Conservation (phyloP, 306 rosid genomes). For the Cicer cuneatum region DNA sequence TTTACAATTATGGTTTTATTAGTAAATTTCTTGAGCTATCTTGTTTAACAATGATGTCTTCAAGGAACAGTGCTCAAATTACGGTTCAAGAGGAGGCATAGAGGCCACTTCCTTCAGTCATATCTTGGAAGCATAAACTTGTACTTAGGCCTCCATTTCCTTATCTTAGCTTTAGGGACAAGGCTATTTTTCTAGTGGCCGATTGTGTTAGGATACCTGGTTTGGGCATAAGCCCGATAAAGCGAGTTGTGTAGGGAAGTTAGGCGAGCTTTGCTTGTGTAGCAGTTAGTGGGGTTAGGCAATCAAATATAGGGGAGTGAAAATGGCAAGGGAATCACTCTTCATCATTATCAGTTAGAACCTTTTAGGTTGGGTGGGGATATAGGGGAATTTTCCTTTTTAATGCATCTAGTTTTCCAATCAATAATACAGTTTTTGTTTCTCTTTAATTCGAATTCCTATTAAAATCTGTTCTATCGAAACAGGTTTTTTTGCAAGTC, state of each 20-base stretch:
- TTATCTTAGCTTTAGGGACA: neutral
- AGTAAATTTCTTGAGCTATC: neutral
- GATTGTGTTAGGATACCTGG: neutral
- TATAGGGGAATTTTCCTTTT: no score
- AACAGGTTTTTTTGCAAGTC: conserved; percentile 12
- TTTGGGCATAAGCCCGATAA: neutral
- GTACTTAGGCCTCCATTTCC: neutral
- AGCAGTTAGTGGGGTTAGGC: neutral
- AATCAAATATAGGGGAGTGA: neutral
- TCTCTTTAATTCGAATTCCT: no score
- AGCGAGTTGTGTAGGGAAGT: neutral
- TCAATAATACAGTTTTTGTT: no score
- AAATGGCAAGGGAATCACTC: neutral
- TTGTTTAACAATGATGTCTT: neutral
- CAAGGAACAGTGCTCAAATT: neutral
- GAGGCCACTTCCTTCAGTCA: neutral
- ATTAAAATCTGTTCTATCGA: neutral
- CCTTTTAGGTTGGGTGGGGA: neutral
- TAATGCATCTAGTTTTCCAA: no score
- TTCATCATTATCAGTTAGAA: neutral
- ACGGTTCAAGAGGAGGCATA: neutral
- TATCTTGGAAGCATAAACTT: neutral
- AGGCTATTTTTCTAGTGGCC: neutral
- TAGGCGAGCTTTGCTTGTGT: neutral
- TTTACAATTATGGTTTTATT: neutral